Evolutionary conservation across 352 stramenopile species (phyloP), one percentile per base, ranked within the genome.

Genomic region (Phytophthora macrochlamydospora): DNA sequence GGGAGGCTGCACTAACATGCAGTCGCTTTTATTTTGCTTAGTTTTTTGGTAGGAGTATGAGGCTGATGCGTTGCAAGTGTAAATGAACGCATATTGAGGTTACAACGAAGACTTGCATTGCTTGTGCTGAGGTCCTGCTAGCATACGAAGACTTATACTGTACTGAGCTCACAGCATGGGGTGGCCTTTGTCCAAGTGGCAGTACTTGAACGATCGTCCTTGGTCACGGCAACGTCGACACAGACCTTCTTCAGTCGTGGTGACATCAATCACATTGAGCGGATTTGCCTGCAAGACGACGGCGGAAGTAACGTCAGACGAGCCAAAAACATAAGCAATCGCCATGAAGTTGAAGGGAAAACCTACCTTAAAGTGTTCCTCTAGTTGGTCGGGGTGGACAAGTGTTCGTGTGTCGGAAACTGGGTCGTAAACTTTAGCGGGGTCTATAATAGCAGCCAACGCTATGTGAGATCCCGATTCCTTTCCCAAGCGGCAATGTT

Each of bases 251-350:
- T 65, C 70, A 24, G 76, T 79, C 1, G 70, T 71, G 24, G 75
- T 79, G 4, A 92, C 87, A 56, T 94, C 87, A 49, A 94, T 77
- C 33, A 93, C 82, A 44, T 94, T 83, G 43, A 84, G 62, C 1
- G 87, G 87, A 37, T 94, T 76, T 64, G 75, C 50, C 86, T 94
- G 51, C 14, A 46, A 14, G 51, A 32, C 5, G 35, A 44, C 4
- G 33, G 18, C 24, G 29, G 30, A 24, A 24, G 18, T 29, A 52
- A 12, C 35, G 28, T 18, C 9, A 38, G 7, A 52, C 24, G 28
- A 38, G 30, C 3, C 24, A 5, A 38, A 51, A 6, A 5, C 24
- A 38, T 29, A 33, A 38, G 24, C 49, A 55, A 32, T 49, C 38
- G 18, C 13, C 5, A 14, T 14, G 54, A 60, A 33, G n/a, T 13